Evolutionary conservation across 768 basidiomycete genomes (phyloP), one percentile per base, ranked within the genome.

Genomic region (Suillus occidentalis): DNA sequence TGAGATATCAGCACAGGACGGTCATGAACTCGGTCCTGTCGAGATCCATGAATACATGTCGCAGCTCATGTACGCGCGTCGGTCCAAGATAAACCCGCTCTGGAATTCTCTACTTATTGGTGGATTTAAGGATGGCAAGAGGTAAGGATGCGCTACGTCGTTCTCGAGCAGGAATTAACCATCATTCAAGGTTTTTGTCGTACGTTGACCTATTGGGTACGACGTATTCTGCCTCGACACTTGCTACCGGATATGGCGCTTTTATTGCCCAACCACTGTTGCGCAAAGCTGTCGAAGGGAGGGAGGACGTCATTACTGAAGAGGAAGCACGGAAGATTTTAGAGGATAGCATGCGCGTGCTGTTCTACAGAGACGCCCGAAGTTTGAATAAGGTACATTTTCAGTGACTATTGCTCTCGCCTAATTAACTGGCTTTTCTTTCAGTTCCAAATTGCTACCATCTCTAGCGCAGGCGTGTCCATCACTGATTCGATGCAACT

Each of bases 161-260:
- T 18, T 52, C 42, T 40, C 7, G 40, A 13, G 34, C 47, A 16
- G 20, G 6, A 12, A 28, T 60, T 28, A 67, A 37, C n/a, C 43
- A 1, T 37, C n/a, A 13, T 40, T 43, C 4, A 71, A 97, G 95
- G 25, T 98, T 97, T 84, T 79, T 99, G 57, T 88, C 94, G 7
- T 98, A 89, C 72, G 96, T 99, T 55, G 97, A 99, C 77, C 83
- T 99, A 7, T 83, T 97, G 25, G 97, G 97, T n/a, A 97, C 95
- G 34, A 99, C 97, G 0, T 99, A 99, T 76, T 84, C 90, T 10
- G 88, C 97, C 3, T 89, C 95, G 16, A 95, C 95, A 6, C 85
- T 99, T 25, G 97, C 96, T 3, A 98, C 97, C 0, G 97, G 97
- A 0, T 97, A 93, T 77, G 97, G 97, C 16, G 84, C 89, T 7